Conservation (phyloP, 1,139 yeast species). For the Fermentozyma sake region DNA sequence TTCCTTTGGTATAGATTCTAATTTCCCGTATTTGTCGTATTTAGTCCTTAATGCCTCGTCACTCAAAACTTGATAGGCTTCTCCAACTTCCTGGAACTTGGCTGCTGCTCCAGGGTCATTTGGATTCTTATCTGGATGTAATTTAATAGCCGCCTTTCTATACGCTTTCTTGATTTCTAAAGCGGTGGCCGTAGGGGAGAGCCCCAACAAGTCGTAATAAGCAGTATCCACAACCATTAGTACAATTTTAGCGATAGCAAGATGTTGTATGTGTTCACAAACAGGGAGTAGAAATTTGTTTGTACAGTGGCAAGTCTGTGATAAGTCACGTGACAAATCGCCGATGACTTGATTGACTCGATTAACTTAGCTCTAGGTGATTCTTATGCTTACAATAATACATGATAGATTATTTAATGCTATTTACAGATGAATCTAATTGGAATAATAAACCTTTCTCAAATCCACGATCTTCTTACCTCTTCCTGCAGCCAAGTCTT, state of each 20-base stretch:
- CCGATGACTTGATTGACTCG: too few relatives aligned
- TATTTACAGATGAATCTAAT: conserved; percentile 5
- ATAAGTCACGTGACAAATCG: too few relatives aligned
- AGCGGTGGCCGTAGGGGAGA: conserved; percentile 67
- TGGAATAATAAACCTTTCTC: conserved; percentile 80
- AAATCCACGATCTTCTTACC: conserved; percentile 95
- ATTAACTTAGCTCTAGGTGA: too few relatives aligned
- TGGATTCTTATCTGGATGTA: conserved; percentile 97
- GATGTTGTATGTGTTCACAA: too few relatives aligned
- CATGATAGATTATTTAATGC: too few relatives aligned
- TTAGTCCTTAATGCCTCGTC: conserved; percentile 68
- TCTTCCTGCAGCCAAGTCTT: conserved; percentile 85
- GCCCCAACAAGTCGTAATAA: conserved; percentile 76
- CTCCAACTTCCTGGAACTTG: conserved; percentile 65
- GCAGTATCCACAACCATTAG: conserved; percentile 89
- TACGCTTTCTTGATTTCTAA: conserved; percentile 90
- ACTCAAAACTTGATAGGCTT: conserved; percentile 80
- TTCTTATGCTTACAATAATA: too few relatives aligned
- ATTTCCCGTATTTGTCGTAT: conserved; percentile 84
- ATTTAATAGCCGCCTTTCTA: conserved; percentile 78
- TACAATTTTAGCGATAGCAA: too few relatives aligned
- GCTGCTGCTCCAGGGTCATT: conserved; percentile 75
- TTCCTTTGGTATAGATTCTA: conserved; percentile 72
- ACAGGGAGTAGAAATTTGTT: not conserved
- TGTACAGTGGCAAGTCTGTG: not conserved